These are phyloP conservation scores for Hymenoscyphus infarciens DNA, from an alignment of 2,329 filamentous ascomycete genomes.

Conservation along the genomic window DNA sequence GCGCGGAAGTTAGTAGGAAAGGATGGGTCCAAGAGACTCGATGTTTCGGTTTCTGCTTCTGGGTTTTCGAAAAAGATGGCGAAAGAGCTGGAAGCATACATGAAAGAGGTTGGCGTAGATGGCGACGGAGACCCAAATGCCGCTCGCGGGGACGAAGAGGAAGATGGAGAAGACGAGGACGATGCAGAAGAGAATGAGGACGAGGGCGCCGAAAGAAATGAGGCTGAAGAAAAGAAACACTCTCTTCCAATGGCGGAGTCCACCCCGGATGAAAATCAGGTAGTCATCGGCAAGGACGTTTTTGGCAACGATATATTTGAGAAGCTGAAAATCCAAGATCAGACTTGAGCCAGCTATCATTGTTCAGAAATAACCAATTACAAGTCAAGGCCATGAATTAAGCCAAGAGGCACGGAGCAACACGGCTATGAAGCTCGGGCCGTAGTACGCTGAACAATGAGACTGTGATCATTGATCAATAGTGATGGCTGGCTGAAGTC, in stretches of 20 bases:
- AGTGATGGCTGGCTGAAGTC: neutral
- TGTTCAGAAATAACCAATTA: neutral
- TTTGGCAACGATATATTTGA: slow-evolving; percentile 23
- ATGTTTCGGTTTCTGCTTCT: slow-evolving; percentile 85
- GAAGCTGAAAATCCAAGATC: slow-evolving; percentile 29
- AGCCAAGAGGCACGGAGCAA: neutral
- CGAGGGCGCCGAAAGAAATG: slow-evolving; percentile 28
- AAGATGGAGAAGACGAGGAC: slow-evolving; percentile 37
- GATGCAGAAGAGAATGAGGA: slow-evolving; percentile 38
- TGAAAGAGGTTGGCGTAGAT: slow-evolving; percentile 66
- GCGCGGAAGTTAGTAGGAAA: slow-evolving; percentile 70
- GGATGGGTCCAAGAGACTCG: slow-evolving; percentile 66
- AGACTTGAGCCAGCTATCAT: slow-evolving; percentile 27
- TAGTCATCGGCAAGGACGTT: slow-evolving; percentile 1
- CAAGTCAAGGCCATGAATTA: neutral
- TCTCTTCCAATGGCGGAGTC: neutral
- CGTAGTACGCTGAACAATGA: neutral
- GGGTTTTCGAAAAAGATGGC: slow-evolving; percentile 97
- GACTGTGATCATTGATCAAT: neutral
- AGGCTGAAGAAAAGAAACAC: neutral
- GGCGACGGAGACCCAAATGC: slow-evolving; percentile 37
- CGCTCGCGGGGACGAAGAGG: slow-evolving; percentile 36
- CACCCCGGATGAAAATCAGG: neutral
- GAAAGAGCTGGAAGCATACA: slow-evolving; percentile 87
- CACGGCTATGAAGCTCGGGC: neutral